A percentile compares a stretch with the other conserved stretches of the same genome.
Conservation (phyloP, 768 basidiomycete species). For the Boletus tylopilopsis region DNA sequence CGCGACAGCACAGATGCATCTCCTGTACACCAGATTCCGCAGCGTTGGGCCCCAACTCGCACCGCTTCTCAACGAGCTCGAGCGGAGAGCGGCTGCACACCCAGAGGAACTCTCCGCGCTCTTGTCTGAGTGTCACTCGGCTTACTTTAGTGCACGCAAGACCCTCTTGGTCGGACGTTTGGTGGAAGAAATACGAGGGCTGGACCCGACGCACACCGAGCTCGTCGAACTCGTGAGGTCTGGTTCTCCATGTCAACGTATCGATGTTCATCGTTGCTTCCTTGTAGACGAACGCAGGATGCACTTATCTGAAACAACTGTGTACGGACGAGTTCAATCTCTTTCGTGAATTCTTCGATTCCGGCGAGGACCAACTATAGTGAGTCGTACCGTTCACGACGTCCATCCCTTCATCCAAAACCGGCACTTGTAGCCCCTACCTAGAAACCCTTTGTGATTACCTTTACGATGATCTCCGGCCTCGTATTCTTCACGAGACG, state of each 20-base stretch:
- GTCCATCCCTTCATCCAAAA: conserved; percentile 6
- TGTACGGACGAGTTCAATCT: conserved; percentile 88
- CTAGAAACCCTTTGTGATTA: conserved; percentile 91
- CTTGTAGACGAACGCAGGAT: conserved; percentile 83
- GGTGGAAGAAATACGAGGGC: conserved; percentile 73
- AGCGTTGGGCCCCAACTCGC: conserved; percentile 67
- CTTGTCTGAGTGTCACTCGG: conserved; percentile 80
- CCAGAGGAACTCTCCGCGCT: conserved; percentile 83
- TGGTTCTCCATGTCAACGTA: background rate
- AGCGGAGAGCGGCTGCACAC: conserved; percentile 67
- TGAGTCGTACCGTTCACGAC: conserved; percentile 33
- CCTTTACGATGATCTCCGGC: conserved; percentile 93
- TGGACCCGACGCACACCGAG: conserved; percentile 77
- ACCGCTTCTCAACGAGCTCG: conserved; percentile 82
- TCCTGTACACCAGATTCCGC: conserved; percentile 87
- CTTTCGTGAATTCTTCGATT: conserved; percentile 81
- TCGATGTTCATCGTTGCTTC: background rate
- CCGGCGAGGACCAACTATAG: conserved; percentile 76
- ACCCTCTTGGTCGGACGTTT: conserved; percentile 69
- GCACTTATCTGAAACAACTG: conserved; percentile 87
- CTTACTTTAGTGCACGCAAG: conserved; percentile 77
- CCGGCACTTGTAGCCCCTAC: conserved; percentile 59
- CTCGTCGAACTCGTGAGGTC: conserved; percentile 82
- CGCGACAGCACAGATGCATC: conserved; percentile 72
- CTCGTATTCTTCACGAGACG: conserved; percentile 91